These are phyloP conservation scores for Globisporangium solare DNA, from an alignment of 352 stramenopile genomes.

Conservation along the genomic window DNA sequence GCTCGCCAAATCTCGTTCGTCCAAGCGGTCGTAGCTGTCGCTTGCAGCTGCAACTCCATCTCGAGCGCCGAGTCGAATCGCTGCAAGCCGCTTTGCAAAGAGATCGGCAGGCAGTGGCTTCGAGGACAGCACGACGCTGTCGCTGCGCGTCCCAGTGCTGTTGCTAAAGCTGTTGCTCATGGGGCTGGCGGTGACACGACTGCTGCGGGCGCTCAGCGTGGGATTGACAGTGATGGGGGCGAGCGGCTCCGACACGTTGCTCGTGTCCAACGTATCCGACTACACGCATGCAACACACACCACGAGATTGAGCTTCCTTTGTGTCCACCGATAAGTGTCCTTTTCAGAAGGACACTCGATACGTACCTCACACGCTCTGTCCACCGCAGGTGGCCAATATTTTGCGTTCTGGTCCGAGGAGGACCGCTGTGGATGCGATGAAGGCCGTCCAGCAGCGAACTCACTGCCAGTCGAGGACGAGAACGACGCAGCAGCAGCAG, in stretches of 20 bases:
- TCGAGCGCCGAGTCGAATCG: conserved; percentile 3
- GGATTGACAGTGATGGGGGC: neutral
- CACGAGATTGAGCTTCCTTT: neutral
- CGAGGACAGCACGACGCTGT: conserved; percentile 2
- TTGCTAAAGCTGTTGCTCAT: conserved; percentile 1
- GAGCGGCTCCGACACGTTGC: neutral
- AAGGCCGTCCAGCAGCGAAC: no score
- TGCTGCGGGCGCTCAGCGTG: conserved; percentile 4
- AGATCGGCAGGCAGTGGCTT: conserved; percentile 13
- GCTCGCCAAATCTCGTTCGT: neutral
- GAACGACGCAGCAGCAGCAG: no score
- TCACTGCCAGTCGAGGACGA: no score
- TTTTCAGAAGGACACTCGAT: neutral
- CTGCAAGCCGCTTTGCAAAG: conserved; percentile 14
- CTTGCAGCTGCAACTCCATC: no score
- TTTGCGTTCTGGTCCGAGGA: neutral
- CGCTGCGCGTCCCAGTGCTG: conserved; percentile 1
- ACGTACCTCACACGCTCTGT: conserved; percentile 4
- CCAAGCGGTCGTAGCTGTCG: neutral
- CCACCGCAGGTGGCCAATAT: neutral
- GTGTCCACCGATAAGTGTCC: no score
- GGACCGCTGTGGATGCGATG: neutral
- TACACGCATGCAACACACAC: neutral
- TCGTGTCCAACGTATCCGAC: conserved; percentile 17
- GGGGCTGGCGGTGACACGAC: neutral